Evolutionary conservation across 192 early-diverging fungal species (phyloP).

Genomic region (Gonapodya sp.): DNA sequence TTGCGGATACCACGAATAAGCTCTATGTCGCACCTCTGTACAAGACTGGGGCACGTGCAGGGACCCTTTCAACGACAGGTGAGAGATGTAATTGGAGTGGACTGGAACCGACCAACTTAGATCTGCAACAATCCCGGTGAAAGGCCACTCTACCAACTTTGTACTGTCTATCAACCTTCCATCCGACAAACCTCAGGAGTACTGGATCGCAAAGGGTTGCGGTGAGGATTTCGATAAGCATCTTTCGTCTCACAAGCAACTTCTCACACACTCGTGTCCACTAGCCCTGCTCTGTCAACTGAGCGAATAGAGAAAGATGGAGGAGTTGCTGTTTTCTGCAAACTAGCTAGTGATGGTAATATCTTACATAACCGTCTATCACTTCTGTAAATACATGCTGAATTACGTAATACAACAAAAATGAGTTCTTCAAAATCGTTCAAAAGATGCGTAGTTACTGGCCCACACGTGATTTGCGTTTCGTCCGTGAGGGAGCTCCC

Average conservation of each 20-base stretch:
- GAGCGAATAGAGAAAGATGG: too few species aligned
- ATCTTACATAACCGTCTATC: too few species aligned
- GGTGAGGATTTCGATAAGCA: neutral
- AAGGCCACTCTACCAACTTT: constrained; percentile 50
- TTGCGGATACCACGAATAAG: neutral
- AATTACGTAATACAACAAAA: too few species aligned
- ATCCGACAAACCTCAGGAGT: constrained; percentile 38
- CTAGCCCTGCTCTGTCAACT: constrained; percentile 14
- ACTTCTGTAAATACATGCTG: too few species aligned
- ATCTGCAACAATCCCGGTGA: too few species aligned
- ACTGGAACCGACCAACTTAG: too few species aligned
- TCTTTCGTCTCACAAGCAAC: neutral
- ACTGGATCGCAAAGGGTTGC: constrained; percentile 47
- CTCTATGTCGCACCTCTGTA: constrained; percentile 47
- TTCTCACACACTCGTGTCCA: neutral
- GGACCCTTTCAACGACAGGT: constrained; percentile 47
- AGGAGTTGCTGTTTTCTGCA: too few species aligned
- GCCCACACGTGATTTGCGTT: too few species aligned
- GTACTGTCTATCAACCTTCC: constrained; percentile 43
- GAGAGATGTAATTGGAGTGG: neutral
- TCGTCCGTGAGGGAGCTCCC: neutral
- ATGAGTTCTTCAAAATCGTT: too few species aligned
- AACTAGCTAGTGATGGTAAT: too few species aligned
- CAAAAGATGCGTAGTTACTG: too few species aligned
- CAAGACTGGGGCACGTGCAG: constrained; percentile 51